Evolutionary conservation across 805 yeast species (phyloP).

Genomic region (Myxozyma mucilagina): DNA sequence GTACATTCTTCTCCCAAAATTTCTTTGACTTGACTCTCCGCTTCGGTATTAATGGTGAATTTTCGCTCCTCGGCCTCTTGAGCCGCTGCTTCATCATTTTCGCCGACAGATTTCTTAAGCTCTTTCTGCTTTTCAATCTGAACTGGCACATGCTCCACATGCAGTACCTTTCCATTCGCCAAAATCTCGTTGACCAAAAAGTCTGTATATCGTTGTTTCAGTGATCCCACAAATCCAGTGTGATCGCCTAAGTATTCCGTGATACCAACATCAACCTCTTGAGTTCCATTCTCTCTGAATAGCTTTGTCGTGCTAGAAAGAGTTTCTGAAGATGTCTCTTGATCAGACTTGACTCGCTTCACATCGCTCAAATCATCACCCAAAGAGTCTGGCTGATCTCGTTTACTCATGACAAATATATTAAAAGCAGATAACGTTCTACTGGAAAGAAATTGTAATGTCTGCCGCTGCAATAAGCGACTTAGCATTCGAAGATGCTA

Average conservation of each 20-base stretch:
- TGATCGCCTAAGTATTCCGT: constrained; percentile 61
- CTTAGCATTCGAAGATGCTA: no score
- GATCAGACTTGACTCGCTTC: neutral
- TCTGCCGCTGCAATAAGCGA: neutral
- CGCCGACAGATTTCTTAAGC: constrained; percentile 47
- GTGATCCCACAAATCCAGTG: constrained; percentile 70
- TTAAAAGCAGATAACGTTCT: neutral
- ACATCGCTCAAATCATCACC: neutral
- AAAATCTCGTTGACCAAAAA: constrained; percentile 90
- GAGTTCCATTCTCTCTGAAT: constrained; percentile 62
- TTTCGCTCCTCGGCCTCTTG: constrained; percentile 36
- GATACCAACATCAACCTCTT: constrained; percentile 84
- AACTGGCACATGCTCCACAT: constrained; percentile 71
- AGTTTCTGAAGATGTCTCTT: neutral
- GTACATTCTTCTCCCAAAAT: constrained; percentile 63
- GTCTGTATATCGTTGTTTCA: constrained; percentile 83
- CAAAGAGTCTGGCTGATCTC: neutral
- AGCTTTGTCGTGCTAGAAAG: constrained; percentile 55
- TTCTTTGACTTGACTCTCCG: constrained; percentile 51
- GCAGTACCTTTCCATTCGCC: constrained; percentile 66
- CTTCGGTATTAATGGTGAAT: constrained; percentile 45
- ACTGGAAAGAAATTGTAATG: neutral
- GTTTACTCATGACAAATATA: neutral
- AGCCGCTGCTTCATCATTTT: constrained; percentile 33
- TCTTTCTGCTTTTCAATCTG: constrained; percentile 48